phyloP scores from a whole-genome alignment of 495 filamentous ascomycete genomes.

The Talaromyces ruber region DNA sequence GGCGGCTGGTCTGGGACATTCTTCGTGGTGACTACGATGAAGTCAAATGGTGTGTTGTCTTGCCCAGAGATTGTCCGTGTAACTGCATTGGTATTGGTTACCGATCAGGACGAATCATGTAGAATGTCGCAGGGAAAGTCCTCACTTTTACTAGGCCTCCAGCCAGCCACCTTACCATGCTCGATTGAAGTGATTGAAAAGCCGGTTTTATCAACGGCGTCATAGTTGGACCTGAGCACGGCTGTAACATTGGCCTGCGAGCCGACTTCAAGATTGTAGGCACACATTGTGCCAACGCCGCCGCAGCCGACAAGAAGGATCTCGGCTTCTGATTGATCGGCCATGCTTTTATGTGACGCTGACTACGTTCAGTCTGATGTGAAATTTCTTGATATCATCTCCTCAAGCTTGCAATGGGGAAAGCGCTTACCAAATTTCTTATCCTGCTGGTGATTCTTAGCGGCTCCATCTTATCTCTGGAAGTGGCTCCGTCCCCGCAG shows the following conservation, averaged over 20 bases:
- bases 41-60: constrained; percentile 28
- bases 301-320: constrained; percentile 39
- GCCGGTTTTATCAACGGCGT: constrained; percentile 32
- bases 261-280: constrained; percentile 35
- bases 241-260: constrained; percentile 31
- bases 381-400: background rate
- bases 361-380: background rate
- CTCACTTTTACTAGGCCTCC: constrained; percentile 15
- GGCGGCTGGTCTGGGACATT: constrained; percentile 43
- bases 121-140: background rate
- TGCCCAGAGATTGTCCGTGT: background rate
- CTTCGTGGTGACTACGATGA: constrained; percentile 40
- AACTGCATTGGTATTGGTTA: background rate
- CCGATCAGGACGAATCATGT: background rate
- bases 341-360: background rate
- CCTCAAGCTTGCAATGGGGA: too few species aligned
- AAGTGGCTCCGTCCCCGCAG: background rate
- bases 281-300: constrained; percentile 42
- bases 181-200: constrained; percentile 40
- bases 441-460: background rate
- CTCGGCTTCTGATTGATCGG: constrained; percentile 18
- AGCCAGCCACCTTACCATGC: constrained; percentile 17
- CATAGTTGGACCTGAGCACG: constrained; percentile 50
- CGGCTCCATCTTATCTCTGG: background rate
- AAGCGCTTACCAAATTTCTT: too few species aligned